Evolutionary conservation across 2,329 filamentous ascomycete species (phyloP).

Genomic region (Aspergillus sp.): DNA sequence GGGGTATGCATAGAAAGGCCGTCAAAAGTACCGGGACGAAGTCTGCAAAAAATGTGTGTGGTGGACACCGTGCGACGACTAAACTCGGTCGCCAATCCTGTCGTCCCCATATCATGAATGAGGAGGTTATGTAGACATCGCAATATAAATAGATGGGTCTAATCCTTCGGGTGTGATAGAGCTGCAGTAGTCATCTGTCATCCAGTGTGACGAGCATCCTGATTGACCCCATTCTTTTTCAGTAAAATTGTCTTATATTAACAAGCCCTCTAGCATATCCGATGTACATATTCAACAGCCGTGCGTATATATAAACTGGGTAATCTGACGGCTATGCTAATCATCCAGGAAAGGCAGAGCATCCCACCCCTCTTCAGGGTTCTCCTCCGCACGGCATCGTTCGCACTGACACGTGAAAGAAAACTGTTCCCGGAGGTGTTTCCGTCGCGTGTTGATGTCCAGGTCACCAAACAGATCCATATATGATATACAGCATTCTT

Average conservation of each 20-base stretch:
- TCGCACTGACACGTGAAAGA: neutral
- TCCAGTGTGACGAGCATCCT: neutral
- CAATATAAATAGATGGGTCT: neutral
- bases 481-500: constrained; percentile 30
- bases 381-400: neutral
- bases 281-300: no score
- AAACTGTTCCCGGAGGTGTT: neutral
- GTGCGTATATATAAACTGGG: neutral
- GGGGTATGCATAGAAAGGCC: neutral
- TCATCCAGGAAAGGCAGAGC: neutral
- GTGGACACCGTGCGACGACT: no score
- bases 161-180: neutral
- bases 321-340: neutral
- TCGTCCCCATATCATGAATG: neutral
- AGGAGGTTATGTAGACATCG: neutral
- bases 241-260: no score
- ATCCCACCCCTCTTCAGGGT: neutral
- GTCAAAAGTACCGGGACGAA: neutral
- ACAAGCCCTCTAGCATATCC: no score
- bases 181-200: neutral
- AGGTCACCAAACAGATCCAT: constrained; percentile 17
- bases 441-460: neutral
- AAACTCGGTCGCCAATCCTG: no score
- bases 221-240: neutral
- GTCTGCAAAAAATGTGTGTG: neutral